A percentile compares a stretch with the other conserved stretches of the same genome.
These are phyloP conservation scores for Calonectria hawksworthii DNA, from an alignment of 2,329 filamentous ascomycete genomes.

Conservation along the genomic window DNA sequence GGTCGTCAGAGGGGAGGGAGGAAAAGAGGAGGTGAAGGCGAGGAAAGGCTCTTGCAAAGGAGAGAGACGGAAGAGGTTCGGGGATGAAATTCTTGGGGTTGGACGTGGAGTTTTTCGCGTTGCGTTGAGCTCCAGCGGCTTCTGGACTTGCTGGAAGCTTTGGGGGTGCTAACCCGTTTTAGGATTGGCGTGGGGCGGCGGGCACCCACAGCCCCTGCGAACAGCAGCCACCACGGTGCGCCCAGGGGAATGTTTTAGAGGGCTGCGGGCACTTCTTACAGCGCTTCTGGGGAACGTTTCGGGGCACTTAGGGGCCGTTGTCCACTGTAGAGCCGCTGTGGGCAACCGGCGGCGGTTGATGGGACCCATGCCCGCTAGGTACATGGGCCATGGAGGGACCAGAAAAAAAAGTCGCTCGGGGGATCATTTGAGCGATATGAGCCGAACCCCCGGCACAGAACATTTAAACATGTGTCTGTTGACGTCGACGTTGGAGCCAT, in stretches of 20 bases:
- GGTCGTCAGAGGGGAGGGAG: slow-evolving; percentile 38
- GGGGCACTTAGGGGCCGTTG: slow-evolving; percentile 2
- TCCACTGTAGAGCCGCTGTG: slow-evolving; percentile 14
- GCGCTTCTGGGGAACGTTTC: background rate
- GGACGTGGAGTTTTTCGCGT: slow-evolving; percentile 55
- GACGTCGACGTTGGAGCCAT: slow-evolving; percentile 5
- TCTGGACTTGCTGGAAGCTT: slow-evolving; percentile 51
- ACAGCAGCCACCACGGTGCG: slow-evolving; percentile 17
- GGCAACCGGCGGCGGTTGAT: slow-evolving; percentile 1
- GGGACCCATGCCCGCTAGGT: slow-evolving; percentile 17
- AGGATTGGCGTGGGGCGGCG: slow-evolving; percentile 33
- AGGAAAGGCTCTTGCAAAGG: slow-evolving; percentile 44
- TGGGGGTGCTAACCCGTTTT: slow-evolving; percentile 46
- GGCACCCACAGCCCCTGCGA: slow-evolving; percentile 20
- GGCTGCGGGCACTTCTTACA: slow-evolving; percentile 23
- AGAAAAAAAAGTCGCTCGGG: slow-evolving; percentile 31
- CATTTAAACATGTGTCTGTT: slow-evolving; percentile 27
- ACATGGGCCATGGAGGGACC: slow-evolving; percentile 14
- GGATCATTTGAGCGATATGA: slow-evolving; percentile 33
- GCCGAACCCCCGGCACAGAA: slow-evolving; percentile 27
- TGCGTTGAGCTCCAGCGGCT: slow-evolving; percentile 57
- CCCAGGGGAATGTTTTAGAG: slow-evolving; percentile 7
- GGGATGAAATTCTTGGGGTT: slow-evolving; percentile 57
- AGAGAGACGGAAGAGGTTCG: slow-evolving; percentile 44
- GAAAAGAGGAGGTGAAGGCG: slow-evolving; percentile 47